phyloP scores from a whole-genome alignment of 257 asterid species.

The Capsicum baccatum region DNA sequence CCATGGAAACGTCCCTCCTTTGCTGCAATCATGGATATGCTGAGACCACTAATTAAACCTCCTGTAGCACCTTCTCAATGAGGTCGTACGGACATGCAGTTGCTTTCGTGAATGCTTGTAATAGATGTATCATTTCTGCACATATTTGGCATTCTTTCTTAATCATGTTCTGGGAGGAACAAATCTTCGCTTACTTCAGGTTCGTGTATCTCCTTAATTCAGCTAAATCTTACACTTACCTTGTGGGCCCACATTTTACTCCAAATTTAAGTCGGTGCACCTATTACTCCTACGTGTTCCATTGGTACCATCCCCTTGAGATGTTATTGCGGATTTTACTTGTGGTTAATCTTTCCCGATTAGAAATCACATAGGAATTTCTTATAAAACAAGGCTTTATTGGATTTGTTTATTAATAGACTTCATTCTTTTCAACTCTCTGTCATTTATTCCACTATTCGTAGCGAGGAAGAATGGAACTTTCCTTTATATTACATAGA shows the following conservation, averaged over 20 bases:
- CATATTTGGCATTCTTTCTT: constrained; percentile 31
- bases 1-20: constrained; percentile 94
- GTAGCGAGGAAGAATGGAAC: no score
- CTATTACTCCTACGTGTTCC: no score
- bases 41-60: constrained; percentile 65
- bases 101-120: constrained; percentile 45
- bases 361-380: no score
- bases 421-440: no score
- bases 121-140: constrained; percentile 26
- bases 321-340: no score
- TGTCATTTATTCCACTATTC: no score
- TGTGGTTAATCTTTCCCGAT: no score
- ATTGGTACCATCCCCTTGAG: no score
- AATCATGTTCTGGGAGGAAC: constrained; percentile 26
- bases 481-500: no score
- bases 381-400: no score
- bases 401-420: no score
- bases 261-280: not conserved
- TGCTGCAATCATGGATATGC: constrained; percentile 78
- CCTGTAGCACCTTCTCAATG: constrained; percentile 54
- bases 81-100: constrained; percentile 51
- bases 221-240: not conserved
- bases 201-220: not conserved
- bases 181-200: constrained; percentile 29
- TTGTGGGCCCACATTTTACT: not conserved